These are phyloP conservation scores for Byssochlamys sp. DNA, from an alignment of 2,329 filamentous ascomycete species.

Conservation along the genomic window DNA sequence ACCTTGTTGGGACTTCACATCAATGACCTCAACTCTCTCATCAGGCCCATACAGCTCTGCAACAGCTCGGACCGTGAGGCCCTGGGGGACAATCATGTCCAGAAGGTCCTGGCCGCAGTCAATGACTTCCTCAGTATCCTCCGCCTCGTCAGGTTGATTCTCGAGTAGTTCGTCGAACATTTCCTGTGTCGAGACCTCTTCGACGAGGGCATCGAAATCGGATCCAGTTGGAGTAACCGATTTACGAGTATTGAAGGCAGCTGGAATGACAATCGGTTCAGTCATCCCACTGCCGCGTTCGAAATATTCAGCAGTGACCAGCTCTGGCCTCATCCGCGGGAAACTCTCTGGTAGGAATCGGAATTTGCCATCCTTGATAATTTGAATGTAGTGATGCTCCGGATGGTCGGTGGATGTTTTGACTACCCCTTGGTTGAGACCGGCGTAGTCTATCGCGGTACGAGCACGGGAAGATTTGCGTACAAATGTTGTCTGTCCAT, in stretches of 20 bases:
- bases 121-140: conserved; percentile 35
- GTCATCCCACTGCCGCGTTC: conserved; percentile 55
- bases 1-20: conserved; percentile 60
- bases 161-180: conserved; percentile 33
- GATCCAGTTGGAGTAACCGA: conserved; percentile 20
- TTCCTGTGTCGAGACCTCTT: conserved; percentile 28
- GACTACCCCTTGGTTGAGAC: conserved; percentile 56
- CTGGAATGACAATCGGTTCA: conserved; percentile 58
- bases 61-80: conserved; percentile 54
- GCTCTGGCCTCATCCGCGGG: conserved; percentile 53
- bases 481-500: conserved; percentile 57
- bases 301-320: conserved; percentile 54
- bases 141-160: conserved; percentile 17
- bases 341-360: conserved; percentile 53
- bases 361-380: conserved; percentile 56
- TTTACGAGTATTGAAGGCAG: conserved; percentile 49
- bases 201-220: conserved; percentile 20
- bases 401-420: conserved; percentile 55
- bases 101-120: conserved; percentile 56
- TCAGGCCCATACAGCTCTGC: conserved; percentile 55
- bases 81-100: conserved; percentile 59
- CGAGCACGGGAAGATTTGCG: conserved; percentile 57
- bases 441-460: conserved; percentile 59
- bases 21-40: conserved; percentile 56
- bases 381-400: conserved; percentile 59